These are phyloP conservation scores for Microsporum audouinii DNA, from an alignment of 2,329 filamentous ascomycete species.

Conservation along the genomic window DNA sequence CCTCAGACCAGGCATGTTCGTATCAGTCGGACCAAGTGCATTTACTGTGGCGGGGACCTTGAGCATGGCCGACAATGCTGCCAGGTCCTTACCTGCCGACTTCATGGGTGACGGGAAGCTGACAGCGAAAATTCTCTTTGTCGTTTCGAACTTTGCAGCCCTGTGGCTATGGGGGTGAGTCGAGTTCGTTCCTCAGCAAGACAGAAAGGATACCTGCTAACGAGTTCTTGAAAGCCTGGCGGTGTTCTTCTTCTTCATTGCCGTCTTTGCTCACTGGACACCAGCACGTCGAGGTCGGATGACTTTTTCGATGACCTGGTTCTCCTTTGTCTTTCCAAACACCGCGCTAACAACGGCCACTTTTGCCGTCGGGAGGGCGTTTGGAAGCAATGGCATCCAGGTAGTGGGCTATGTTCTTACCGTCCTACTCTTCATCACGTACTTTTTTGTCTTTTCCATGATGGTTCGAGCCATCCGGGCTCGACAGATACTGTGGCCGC, in stretches of 20 bases:
- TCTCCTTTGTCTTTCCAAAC: conserved; percentile 71
- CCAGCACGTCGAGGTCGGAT: conserved; percentile 51
- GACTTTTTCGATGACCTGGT: conserved; percentile 77
- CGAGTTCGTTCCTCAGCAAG: background rate
- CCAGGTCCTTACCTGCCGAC: conserved; percentile 37
- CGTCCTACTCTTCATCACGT: conserved; percentile 53
- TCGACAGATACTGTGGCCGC: conserved; percentile 64
- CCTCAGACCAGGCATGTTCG: conserved; percentile 73
- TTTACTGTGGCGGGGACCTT: conserved; percentile 54
- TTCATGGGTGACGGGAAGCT: conserved; percentile 49
- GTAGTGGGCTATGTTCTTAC: conserved; percentile 60
- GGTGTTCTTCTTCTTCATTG: conserved; percentile 73
- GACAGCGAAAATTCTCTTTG: conserved; percentile 44
- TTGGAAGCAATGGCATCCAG: conserved; percentile 48
- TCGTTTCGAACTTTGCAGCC: conserved; percentile 51
- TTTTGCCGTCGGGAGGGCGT: conserved; percentile 54
- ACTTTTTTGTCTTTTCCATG: conserved; percentile 55
- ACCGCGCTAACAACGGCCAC: conserved; percentile 64
- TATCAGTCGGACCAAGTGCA: conserved; percentile 64
- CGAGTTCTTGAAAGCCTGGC: conserved; percentile 43
- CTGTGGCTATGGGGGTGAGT: conserved; percentile 64
- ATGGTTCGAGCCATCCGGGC: conserved; percentile 59
- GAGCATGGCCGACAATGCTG: conserved; percentile 44
- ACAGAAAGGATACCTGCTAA: conserved; percentile 1
- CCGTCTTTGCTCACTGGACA: conserved; percentile 62